Percentiles rank a stretch among this genome's conserved stretches.
Conservation (phyloP, 2,329 filamentous ascomycete species). For the Chaetomium globosum region DNA sequence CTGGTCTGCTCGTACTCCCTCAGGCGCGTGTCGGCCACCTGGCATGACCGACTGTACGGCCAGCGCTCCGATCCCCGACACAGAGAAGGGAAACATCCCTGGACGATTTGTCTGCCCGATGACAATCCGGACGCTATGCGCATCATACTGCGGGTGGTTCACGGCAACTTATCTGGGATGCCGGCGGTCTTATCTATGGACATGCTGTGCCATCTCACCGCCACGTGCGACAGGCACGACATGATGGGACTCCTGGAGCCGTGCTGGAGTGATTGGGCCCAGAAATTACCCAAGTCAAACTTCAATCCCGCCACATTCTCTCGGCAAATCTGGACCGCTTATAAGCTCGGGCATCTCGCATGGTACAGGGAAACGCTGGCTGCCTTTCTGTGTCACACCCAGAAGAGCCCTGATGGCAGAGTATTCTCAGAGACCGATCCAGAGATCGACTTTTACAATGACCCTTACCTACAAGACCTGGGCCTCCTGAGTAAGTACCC, state of each 20-base stretch:
- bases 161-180: neutral
- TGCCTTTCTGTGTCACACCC: neutral
- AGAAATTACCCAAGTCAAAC: slow-evolving; percentile 11
- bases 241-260: neutral
- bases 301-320: slow-evolving; percentile 7
- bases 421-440: neutral
- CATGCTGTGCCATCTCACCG: neutral
- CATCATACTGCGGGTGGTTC: neutral
- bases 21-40: neutral
- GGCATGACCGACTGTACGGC: neutral
- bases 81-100: neutral
- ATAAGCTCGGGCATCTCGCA: slow-evolving; percentile 19
- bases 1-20: neutral
- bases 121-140: neutral
- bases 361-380: neutral
- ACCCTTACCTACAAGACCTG: neutral
- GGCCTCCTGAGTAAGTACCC: neutral
- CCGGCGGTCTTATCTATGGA: neutral
- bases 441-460: neutral
- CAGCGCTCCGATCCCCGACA: neutral
- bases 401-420: neutral
- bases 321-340: slow-evolving; percentile 23
- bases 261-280: neutral
- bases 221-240: neutral
- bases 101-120: neutral